phyloP scores from a whole-genome alignment of 495 filamentous ascomycete genomes.

The Aspergillus nidulans region DNA sequence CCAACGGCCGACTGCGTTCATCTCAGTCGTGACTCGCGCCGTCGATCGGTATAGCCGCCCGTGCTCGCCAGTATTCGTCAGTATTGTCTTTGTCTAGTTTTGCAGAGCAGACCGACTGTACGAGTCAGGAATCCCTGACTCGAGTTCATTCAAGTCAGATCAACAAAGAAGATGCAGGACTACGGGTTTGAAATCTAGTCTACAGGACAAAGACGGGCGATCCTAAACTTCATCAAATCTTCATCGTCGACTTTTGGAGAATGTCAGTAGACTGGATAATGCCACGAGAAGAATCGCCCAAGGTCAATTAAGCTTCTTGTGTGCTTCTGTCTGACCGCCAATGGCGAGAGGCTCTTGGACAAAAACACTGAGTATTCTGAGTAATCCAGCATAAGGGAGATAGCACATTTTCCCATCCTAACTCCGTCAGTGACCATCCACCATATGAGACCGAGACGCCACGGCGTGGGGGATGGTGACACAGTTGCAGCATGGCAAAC shows the following conservation, averaged over 20 bases:
- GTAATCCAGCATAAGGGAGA: too few species aligned
- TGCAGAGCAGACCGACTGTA: neutral
- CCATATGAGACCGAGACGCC: neutral
- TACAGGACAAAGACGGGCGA: neutral
- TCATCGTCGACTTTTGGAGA: neutral
- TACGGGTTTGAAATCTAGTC: too few species aligned
- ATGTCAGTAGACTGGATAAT: neutral
- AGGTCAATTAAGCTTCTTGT: slow-evolving; percentile 2
- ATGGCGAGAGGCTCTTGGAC: neutral
- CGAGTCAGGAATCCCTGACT: neutral
- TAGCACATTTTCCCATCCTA: neutral
- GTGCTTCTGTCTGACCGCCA: neutral
- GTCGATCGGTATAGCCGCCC: neutral
- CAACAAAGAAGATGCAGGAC: neutral
- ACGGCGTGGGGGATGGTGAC: neutral
- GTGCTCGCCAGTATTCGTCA: too few species aligned
- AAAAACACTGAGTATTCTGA: too few species aligned
- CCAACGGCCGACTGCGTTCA: neutral
- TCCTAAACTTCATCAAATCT: too few species aligned
- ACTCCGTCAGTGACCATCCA: neutral
- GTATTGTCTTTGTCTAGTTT: too few species aligned
- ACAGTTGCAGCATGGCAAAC: neutral
- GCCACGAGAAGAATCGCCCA: too few species aligned
- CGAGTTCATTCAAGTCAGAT: neutral
- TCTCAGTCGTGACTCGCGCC: neutral